These are phyloP conservation scores for Leccinum subrobustum DNA, from an alignment of 1,284 basidiomycete genomes.

Conservation along the genomic window DNA sequence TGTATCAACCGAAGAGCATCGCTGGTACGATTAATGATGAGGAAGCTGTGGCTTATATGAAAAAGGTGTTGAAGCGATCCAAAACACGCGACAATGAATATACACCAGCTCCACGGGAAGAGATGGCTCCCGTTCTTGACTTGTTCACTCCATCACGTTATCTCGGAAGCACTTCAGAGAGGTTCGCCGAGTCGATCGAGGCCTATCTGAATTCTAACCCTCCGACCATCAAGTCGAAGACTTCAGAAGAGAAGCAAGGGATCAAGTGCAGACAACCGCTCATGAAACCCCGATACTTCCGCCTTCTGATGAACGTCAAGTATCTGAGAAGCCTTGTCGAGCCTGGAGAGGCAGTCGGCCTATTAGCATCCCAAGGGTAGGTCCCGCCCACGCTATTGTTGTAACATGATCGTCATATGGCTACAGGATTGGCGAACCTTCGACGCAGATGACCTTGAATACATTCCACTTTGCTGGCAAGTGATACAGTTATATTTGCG, in stretches of 20 bases:
- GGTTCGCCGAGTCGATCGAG: constrained; percentile 82
- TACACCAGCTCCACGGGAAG: constrained; percentile 45
- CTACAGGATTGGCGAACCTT: constrained; percentile 92
- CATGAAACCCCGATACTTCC: constrained; percentile 66
- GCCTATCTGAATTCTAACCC: constrained; percentile 83
- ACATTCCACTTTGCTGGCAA: constrained; percentile 98
- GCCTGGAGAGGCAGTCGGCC: constrained; percentile 96
- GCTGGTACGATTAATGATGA: constrained; percentile 62
- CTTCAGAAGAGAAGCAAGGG: constrained; percentile 37
- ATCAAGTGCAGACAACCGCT: constrained; percentile 49
- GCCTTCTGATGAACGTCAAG: constrained; percentile 81
- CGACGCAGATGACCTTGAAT: constrained; percentile 99
- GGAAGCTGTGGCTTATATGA: constrained; percentile 79
- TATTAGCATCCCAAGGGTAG: constrained; percentile 97
- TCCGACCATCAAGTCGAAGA: constrained; percentile 56
- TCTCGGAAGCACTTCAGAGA: constrained; percentile 92
- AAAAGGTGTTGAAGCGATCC: constrained; percentile 85
- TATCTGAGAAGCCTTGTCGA: constrained; percentile 95
- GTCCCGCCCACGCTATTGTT: constrained; percentile 25
- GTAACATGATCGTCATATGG: background rate
- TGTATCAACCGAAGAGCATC: constrained; percentile 68
- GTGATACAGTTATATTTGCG: constrained; percentile 21
- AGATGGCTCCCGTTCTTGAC: constrained; percentile 71
- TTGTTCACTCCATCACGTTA: constrained; percentile 78
- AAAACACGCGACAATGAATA: constrained; percentile 47